Evolutionary conservation across 768 basidiomycete species (phyloP), one percentile per base, ranked within the genome.

Genomic region (Podaxis sp.): DNA sequence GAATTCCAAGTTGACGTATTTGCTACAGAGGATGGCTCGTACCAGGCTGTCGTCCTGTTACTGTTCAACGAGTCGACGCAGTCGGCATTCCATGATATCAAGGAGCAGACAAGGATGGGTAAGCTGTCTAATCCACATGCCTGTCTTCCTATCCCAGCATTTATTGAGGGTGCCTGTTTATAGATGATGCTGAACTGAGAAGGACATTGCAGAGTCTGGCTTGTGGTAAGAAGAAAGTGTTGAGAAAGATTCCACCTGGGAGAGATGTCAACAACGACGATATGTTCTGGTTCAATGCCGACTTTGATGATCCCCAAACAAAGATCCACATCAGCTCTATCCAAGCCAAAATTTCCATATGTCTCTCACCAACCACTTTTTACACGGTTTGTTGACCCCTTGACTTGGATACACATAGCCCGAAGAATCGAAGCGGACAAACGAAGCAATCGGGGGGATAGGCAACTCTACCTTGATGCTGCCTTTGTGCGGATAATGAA

Each of bases 401-500:
- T 32, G 13, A 56, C n/a, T 32, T 44, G 25, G 5, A 60, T 27
- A 14, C 56, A n/a, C 35, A 5, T 37, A 94, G 93, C 82, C 84
- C 37, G 95, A 98, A 69, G 97, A 99, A 74, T 84, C 88, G 21
- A 82, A 83, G 61, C 83, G 86, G 59, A 95, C 93, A 4, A 92
- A 93, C 67, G 82, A 80, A 1, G 82, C 89, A 50, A 93, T 99
- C 40, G 91, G 64, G 85, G 87, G 37, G 95, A 98, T 72, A 85
- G 96, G 62, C 87, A 88, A 62, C 83, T 88, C 67, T 87, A 88
- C 61, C 79, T 98, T 13, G 94, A 98, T 65, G 95, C 95, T 0
- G 95, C 95, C 21, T 95, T 99, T 66, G 96, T 99, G 36, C 88
- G 97, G 5, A 86, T 96, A 68, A 95, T 98, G 94, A 98, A 98